A percentile compares a stretch with the other conserved stretches of the same genome.
phyloP scores from a whole-genome alignment of 176 grass and related monocot genomes.

The Hordeum marinum region DNA sequence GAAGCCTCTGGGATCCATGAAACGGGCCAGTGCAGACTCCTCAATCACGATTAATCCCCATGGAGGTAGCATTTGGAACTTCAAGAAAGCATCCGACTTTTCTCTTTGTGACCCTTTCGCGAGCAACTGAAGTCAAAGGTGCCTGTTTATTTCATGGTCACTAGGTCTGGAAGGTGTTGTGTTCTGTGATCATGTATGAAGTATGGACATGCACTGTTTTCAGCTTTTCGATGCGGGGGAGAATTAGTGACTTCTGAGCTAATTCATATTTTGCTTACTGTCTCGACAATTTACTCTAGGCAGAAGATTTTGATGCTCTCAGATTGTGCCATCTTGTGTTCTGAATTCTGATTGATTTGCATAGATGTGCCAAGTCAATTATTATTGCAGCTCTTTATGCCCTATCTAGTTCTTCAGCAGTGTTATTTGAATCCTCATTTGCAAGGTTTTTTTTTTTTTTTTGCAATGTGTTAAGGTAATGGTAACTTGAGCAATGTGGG shows the following conservation, averaged over 20 bases:
- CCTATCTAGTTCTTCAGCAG: neutral
- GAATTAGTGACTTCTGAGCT: neutral
- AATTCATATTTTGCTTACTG: neutral
- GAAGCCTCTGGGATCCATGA: neutral
- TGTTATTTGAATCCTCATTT: neutral
- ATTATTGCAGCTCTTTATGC: neutral
- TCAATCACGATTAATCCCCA: neutral
- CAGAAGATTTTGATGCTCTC: neutral
- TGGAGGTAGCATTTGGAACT: neutral
- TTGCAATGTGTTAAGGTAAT: neutral
- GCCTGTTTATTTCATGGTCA: neutral
- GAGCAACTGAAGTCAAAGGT: neutral
- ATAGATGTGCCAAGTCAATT: neutral
- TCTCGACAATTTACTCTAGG: neutral
- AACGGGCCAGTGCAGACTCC: neutral
- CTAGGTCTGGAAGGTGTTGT: neutral
- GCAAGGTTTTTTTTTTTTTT: neutral
- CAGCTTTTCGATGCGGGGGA: neutral
- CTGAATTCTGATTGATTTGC: neutral
- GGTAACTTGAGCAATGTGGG: neutral
- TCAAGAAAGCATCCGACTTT: neutral
- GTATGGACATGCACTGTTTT: neutral
- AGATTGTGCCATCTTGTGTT: neutral
- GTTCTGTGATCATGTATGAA: neutral
- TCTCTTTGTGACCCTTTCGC: neutral